phyloP scores from a whole-genome alignment of 2,329 filamentous ascomycete species.

The Talaromyces albobiverticillius region DNA sequence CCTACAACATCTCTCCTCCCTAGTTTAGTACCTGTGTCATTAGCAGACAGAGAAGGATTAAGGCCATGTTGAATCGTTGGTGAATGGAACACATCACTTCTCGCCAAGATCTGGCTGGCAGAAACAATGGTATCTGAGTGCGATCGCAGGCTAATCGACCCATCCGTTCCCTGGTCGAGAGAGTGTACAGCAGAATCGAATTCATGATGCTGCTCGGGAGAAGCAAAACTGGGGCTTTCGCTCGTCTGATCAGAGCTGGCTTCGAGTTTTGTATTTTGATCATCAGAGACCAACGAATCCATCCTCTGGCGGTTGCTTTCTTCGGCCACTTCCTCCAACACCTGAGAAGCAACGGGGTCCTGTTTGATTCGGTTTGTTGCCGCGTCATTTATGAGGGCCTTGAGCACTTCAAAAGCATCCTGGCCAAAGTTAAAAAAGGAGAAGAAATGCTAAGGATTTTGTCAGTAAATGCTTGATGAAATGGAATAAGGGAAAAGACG shows the following conservation, averaged over 20 bases:
- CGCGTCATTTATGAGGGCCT: conserved; percentile 66
- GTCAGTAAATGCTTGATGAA: background rate
- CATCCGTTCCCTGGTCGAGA: conserved; percentile 70
- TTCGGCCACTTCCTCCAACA: conserved; percentile 16
- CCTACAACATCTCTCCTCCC: conserved; percentile 20
- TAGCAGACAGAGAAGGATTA: conserved; percentile 31
- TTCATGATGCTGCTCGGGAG: conserved; percentile 56
- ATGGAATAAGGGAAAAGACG: conserved; percentile 10
- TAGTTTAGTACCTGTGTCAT: conserved; percentile 32
- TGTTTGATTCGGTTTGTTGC: conserved; percentile 45
- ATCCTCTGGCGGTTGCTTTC: conserved; percentile 5
- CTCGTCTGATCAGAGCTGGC: conserved; percentile 52
- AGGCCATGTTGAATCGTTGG: conserved; percentile 58
- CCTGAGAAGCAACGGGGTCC: conserved; percentile 20
- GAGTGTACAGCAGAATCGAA: conserved; percentile 76
- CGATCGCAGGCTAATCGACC: conserved; percentile 66
- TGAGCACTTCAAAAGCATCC: conserved; percentile 77
- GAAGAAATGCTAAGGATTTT: conserved; percentile 77
- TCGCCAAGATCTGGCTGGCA: conserved; percentile 83
- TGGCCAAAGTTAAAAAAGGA: conserved; percentile 87
- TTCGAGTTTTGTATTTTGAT: conserved; percentile 19
- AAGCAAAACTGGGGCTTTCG: conserved; percentile 58
- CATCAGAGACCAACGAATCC: conserved; percentile 1
- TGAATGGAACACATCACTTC: conserved; percentile 83
- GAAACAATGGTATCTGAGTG: conserved; percentile 73